A percentile compares a stretch with the other conserved stretches of the same genome.
Evolutionary conservation across 306 rosid genomes (phyloP).

Genomic region (Hippophae tibetana): DNA sequence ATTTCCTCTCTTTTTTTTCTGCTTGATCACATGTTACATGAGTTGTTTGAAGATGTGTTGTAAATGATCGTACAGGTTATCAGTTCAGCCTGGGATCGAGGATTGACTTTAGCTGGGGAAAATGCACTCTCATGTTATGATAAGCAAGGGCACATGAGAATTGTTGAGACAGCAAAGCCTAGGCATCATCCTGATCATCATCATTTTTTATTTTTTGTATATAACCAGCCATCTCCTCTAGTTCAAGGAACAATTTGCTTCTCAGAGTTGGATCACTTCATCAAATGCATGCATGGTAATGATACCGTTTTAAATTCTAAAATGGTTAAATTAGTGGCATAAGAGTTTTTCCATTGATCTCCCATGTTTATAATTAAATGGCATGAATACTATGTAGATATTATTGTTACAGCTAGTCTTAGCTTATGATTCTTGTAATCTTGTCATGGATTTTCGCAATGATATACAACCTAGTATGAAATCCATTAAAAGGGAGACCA

Average conservation of each 20-base stretch:
- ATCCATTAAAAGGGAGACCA: background rate
- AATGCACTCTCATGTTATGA: constrained; percentile 66
- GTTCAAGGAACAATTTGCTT: constrained; percentile 62
- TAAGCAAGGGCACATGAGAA: constrained; percentile 67
- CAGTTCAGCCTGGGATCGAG: constrained; percentile 82
- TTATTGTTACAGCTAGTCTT: too few species aligned
- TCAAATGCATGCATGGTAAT: constrained; percentile 96
- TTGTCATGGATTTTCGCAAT: too few species aligned
- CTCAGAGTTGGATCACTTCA: constrained; percentile 67
- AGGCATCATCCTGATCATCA: constrained; percentile 80
- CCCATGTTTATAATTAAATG: too few species aligned
- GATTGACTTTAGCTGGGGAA: constrained; percentile 72
- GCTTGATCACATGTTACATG: background rate
- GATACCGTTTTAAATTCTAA: background rate
- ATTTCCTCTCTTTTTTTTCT: background rate
- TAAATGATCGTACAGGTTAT: constrained; percentile 40
- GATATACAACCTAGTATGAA: too few species aligned
- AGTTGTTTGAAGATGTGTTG: constrained; percentile 2
- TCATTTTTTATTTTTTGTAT: constrained; percentile 69
- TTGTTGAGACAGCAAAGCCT: constrained; percentile 80
- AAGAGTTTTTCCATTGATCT: background rate
- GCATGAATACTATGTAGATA: too few species aligned
- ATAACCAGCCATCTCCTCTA: constrained; percentile 60
- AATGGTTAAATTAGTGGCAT: background rate
- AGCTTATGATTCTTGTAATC: too few species aligned